These are phyloP conservation scores for Trifolium repens DNA, from an alignment of 306 rosid species.

Conservation along the genomic window DNA sequence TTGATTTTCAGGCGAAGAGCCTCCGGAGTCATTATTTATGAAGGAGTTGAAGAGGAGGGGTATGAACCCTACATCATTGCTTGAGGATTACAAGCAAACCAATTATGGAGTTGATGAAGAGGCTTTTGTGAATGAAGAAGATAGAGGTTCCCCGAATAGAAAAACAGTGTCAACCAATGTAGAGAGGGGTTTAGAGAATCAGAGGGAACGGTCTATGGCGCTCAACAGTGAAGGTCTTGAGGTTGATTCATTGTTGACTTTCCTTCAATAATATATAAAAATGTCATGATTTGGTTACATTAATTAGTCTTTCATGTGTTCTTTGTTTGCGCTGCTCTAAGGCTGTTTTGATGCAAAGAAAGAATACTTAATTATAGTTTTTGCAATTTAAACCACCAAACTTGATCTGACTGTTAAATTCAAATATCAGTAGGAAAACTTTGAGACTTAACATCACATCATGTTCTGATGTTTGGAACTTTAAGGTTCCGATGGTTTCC, in stretches of 20 bases:
- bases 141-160: conserved; percentile 58
- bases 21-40: conserved; percentile 92
- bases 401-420: neutral
- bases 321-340: conserved; percentile 14
- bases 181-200: conserved; percentile 77
- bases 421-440: neutral
- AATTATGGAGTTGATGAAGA: conserved; percentile 63
- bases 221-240: conserved; percentile 98
- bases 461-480: conserved; percentile 18
- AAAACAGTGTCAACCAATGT: conserved; percentile 75
- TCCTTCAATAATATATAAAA: conserved; percentile 30
- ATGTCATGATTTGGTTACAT: conserved; percentile 19
- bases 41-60: conserved; percentile 95
- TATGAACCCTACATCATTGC: conserved; percentile 90
- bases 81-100: conserved; percentile 72
- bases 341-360: neutral
- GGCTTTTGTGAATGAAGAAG: conserved; percentile 59
- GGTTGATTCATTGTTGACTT: conserved; percentile 57
- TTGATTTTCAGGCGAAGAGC: conserved; percentile 76
- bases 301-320: conserved; percentile 9
- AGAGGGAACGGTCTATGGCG: conserved; percentile 89
- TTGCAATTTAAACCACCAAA: neutral
- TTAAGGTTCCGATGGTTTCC: conserved; percentile 3
- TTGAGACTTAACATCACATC: conserved; percentile 15
- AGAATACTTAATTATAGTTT: neutral